Evolutionary conservation across 2,329 filamentous ascomycete species (phyloP), one percentile per base, ranked within the genome.

Genomic region (Colletotrichum incanum): DNA sequence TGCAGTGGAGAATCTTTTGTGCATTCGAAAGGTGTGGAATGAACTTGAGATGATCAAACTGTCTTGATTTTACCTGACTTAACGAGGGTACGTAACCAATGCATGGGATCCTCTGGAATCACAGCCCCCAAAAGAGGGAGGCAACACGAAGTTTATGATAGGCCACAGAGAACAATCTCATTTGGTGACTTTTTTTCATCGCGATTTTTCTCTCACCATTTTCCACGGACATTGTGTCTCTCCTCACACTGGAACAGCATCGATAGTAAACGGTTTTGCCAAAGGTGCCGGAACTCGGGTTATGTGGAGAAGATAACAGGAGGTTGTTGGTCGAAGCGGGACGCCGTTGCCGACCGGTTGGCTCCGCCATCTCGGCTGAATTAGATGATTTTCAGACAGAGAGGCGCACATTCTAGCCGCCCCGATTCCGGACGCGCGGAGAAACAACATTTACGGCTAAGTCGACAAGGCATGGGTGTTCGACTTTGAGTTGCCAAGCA

Each of bases 401-500:
- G 31, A 20, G n/a, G 20, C 31, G 12, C 59, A 61, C 20, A 49
- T 49, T 7, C 56, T 5, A 47, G 43, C 43, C 43, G 34, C 14
- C 18, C 20, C 8, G n/a, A 6, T 16, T 8, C 18, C 20, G 34
- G 20, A 26, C 18, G 43, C 65, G 68, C 58, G 65, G 52, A 64
- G 65, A 72, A 64, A 49, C 28, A 59, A 64, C 45, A 72, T 34
- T 28, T 60, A 23, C 16, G 43, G n/a, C 5, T 9, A 12, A 39
- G 6, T 31, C 5, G 39, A 52, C 4, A 18, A 16, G 20, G n/a
- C 34, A 45, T 49, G 52, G 54, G 64, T 37, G 45, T 23, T 64
- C 45, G 37, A 34, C 8, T 68, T 64, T 47, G 54, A n/a, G 52
- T 60, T 59, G 58, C 58, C 50, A 52, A 69, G 58, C 18, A 31